Evolutionary conservation across 2,329 filamentous ascomycete genomes (phyloP).

Genomic region (Teratosphaeria pseudoeucalypti): DNA sequence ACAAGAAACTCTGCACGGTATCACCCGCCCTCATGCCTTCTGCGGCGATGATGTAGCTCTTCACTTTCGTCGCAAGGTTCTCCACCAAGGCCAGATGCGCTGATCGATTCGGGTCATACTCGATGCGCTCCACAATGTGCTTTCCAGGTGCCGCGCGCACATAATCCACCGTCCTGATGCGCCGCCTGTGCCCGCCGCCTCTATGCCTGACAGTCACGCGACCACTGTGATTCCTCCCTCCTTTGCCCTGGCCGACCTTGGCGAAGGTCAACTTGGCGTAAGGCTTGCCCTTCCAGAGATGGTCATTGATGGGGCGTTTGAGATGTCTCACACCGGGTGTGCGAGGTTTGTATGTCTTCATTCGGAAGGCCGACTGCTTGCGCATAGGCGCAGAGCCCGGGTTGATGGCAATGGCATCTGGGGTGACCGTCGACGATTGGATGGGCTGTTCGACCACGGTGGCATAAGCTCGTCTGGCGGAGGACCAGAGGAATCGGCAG

Average conservation of each 20-base stretch:
- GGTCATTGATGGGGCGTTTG: constrained; percentile 85
- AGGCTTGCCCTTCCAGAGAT: constrained; percentile 89
- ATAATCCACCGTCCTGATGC: constrained; percentile 89
- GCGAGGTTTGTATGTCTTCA: constrained; percentile 86
- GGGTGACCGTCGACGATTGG: constrained; percentile 15
- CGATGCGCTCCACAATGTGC: constrained; percentile 84
- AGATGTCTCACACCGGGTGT: constrained; percentile 90
- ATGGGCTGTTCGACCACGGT: constrained; percentile 30
- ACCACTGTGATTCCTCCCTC: constrained; percentile 82
- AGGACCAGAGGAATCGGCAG: constrained; percentile 38
- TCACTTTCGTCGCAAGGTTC: constrained; percentile 59
- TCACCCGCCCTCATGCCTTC: constrained; percentile 91
- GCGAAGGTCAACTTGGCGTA: constrained; percentile 74
- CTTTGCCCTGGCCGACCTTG: constrained; percentile 86
- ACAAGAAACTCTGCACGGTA: constrained; percentile 79
- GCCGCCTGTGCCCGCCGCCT: constrained; percentile 82
- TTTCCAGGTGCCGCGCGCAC: constrained; percentile 65
- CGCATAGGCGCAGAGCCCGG: constrained; percentile 22
- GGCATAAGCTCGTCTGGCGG: constrained; percentile 43
- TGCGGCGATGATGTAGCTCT: constrained; percentile 89
- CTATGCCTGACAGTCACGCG: constrained; percentile 81
- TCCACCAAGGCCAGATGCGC: constrained; percentile 86
- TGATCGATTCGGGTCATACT: constrained; percentile 88
- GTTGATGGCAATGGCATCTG: constrained; percentile 17
- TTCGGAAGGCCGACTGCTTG: constrained; percentile 31